Evolutionary conservation across 768 basidiomycete species (phyloP), one percentile per base, ranked within the genome.

Genomic region (Amanita rimosa): DNA sequence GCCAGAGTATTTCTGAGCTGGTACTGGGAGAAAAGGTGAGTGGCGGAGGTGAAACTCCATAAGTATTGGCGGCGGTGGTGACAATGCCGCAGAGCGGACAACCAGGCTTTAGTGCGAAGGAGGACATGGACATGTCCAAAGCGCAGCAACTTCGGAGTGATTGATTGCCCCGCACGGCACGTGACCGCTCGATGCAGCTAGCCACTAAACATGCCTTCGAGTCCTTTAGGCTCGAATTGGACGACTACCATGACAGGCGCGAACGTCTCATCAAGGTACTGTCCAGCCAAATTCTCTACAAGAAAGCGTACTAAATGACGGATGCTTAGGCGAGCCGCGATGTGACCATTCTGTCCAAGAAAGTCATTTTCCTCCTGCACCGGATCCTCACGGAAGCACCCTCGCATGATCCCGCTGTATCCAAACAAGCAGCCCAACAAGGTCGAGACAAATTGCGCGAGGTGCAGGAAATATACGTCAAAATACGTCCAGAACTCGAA

Each of bases 341-440:
- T 65, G 76, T 91, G 44, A 97, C 94, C 21, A 87, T 82, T 56
- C 72, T 87, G 31, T 91, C 92, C 45, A 99, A 99, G 64, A 94
- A 90, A 66, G 72, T 81, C 54, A 97, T 99, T 54, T 98, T 98
- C 61, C 79, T 90, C 35, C 72, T 97, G 3, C 95, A 97, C 59
- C 84, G 92, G 44, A 67, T 82, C 51, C 62, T 67, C 3, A 57
- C 61, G 56, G 71, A 71, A 44, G 60, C 64, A 31, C 53, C 63
- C 17, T 52, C 34, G 43, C 44, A 48, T 44, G 51, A 56, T n/a
- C 19, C 60, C 36, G 64, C 67, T 51, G 55, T 56, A 5, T 64
- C 69, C 22, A 60, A 62, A 26, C 64, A 60, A 29, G 83, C 83
- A 3, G 78, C 74, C 2, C 57, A 68, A 19, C 66, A 68, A 31